Percentiles rank a stretch among this genome's conserved stretches.
Evolutionary conservation across 2,329 filamentous ascomycete genomes (phyloP).

Genomic region (Pestalotiopsis sp.): DNA sequence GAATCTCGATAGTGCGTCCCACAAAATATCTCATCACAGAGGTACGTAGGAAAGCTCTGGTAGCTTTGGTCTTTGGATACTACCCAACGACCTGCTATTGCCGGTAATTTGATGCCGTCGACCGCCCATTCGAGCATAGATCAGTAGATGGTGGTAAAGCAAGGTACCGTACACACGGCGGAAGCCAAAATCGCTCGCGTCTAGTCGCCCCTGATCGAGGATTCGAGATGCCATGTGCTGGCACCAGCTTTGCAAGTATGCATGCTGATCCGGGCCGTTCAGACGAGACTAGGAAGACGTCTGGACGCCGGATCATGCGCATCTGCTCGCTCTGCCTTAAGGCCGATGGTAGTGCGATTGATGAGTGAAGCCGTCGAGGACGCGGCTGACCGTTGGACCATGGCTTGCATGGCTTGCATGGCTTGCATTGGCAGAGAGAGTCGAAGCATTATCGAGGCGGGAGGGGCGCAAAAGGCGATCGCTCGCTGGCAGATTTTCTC

Average conservation of each 20-base stretch:
- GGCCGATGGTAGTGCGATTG: neutral
- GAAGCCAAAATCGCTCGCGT: neutral
- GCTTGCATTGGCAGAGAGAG: neutral
- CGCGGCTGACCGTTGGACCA: neutral
- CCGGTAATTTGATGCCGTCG: neutral
- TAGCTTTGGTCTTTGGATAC: neutral
- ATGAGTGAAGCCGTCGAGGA: neutral
- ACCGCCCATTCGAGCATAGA: neutral
- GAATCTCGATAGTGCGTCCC: neutral
- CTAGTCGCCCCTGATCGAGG: neutral
- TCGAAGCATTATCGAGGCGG: constrained; percentile 6
- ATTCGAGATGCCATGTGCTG: neutral
- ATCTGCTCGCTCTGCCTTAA: neutral
- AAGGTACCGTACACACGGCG: neutral
- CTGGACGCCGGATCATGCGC: neutral
- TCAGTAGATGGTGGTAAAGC: neutral
- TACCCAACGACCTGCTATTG: neutral
- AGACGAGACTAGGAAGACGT: neutral
- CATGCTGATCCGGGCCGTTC: neutral
- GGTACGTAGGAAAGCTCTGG: neutral
- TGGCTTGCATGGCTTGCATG: no score
- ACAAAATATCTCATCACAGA: neutral
- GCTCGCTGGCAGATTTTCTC: neutral
- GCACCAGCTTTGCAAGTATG: neutral
- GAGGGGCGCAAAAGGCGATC: neutral